phyloP scores from a whole-genome alignment of 2,329 filamentous ascomycete genomes.

The Cercospora sp. region DNA sequence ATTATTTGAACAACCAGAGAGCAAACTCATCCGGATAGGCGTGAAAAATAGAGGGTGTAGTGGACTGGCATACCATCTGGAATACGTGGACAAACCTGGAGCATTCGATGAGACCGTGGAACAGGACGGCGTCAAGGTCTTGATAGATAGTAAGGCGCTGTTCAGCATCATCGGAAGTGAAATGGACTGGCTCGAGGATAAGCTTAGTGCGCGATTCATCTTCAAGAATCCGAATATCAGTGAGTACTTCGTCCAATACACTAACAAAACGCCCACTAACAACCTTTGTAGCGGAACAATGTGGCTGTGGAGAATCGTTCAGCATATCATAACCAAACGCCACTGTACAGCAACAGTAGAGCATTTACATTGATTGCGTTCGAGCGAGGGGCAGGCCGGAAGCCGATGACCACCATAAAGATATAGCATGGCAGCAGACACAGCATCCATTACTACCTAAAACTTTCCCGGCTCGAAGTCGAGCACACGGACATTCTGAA shows the following conservation, averaged over 20 bases:
- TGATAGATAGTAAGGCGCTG: slow-evolving; percentile 95
- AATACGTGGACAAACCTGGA: slow-evolving; percentile 90
- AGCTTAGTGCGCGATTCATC: slow-evolving; percentile 85
- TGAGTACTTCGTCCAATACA: slow-evolving; percentile 55
- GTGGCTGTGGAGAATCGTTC: slow-evolving; percentile 94
- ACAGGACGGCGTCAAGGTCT: slow-evolving; percentile 91
- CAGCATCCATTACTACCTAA: slow-evolving; percentile 20
- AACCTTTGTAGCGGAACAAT: slow-evolving; percentile 76
- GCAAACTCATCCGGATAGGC: slow-evolving; percentile 90
- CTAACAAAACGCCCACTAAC: slow-evolving; percentile 23
- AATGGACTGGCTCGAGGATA: slow-evolving; percentile 99
- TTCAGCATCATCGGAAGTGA: slow-evolving; percentile 98
- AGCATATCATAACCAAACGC: slow-evolving; percentile 50
- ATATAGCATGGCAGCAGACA: slow-evolving; percentile 5
- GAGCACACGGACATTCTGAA: slow-evolving; percentile 59
- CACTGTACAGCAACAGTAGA: slow-evolving; percentile 8
- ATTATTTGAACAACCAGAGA: slow-evolving; percentile 79
- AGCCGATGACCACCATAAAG: background rate
- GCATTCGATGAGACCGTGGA: slow-evolving; percentile 89
- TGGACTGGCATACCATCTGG: slow-evolving; percentile 86
- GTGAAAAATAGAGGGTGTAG: slow-evolving; percentile 94
- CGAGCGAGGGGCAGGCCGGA: slow-evolving; percentile 13
- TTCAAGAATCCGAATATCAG: slow-evolving; percentile 98
- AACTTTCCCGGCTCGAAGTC: slow-evolving; percentile 55
- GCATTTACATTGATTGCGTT: slow-evolving; percentile 31